These are phyloP conservation scores for Fomitiporia mediterranea DNA, from an alignment of 1,284 basidiomycete genomes.

Conservation along the genomic window DNA sequence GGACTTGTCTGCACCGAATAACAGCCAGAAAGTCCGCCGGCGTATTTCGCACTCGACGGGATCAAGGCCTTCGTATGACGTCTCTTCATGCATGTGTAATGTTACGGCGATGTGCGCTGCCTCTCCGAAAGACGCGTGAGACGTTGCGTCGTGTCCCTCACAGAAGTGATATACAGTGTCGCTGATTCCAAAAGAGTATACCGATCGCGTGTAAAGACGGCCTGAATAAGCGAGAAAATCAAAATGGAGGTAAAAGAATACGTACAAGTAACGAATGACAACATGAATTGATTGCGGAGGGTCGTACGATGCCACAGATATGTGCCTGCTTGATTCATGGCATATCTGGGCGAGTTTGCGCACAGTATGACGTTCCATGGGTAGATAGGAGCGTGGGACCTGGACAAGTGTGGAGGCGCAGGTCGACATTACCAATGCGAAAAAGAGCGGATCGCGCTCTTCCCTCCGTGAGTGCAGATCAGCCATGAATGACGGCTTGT, in stretches of 20 bases:
- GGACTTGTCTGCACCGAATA: slow-evolving; percentile 87
- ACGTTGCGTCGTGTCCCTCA: slow-evolving; percentile 82
- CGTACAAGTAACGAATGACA: slow-evolving; percentile 79
- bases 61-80: slow-evolving; percentile 72
- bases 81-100: slow-evolving; percentile 78
- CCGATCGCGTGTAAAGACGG: background rate
- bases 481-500: slow-evolving; percentile 82
- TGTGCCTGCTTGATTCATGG: slow-evolving; percentile 75
- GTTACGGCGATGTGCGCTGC: slow-evolving; percentile 77
- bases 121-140: slow-evolving; percentile 79
- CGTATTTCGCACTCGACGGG: slow-evolving; percentile 83
- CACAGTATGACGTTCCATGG: slow-evolving; percentile 73
- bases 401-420: slow-evolving; percentile 80
- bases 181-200: no score
- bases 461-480: slow-evolving; percentile 73
- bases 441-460: slow-evolving; percentile 81
- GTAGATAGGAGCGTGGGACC: slow-evolving; percentile 74
- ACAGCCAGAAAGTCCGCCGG: slow-evolving; percentile 78
- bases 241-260: slow-evolving; percentile 21
- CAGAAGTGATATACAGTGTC: slow-evolving; percentile 82
- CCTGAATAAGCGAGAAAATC: slow-evolving; percentile 15
- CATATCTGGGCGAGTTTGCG: slow-evolving; percentile 73
- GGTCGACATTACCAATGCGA: slow-evolving; percentile 81
- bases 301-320: slow-evolving; percentile 74
- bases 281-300: slow-evolving; percentile 78